Evolutionary conservation across 371 early-diverging fungal genomes (phyloP), one percentile per base, ranked within the genome.

Genomic region (Umbelopsis sp.): DNA sequence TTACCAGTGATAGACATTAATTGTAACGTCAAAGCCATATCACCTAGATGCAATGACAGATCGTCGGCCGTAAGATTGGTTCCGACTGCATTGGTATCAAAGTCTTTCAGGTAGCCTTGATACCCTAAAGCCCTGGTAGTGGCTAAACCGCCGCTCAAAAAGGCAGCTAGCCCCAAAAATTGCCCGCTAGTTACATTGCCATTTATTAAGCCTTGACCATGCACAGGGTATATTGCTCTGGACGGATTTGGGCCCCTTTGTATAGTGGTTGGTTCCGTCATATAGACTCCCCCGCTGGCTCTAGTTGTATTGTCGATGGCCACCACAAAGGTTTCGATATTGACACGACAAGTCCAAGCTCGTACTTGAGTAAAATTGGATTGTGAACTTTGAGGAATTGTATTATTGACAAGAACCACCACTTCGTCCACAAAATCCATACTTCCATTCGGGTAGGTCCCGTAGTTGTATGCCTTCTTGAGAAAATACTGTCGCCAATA

Each of bases 401-500:
- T 57, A 35, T 32, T 35, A 25, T 35, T 57, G 0, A 57, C 57
- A 12, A 57, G n/a, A 5, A 29, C 35, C 5, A 57, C 57, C 18
- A 57, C n/a, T 12, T 35, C 3, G 29, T 57, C 57, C 29, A 57
- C 57, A 57, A 25, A 57, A 35, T 57, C 57, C 18, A 18, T 16
- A 18, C 25, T 53, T 29, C 29, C 35, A 57, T 57, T 57, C 5
- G 29, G 29, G 35, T 57, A 57, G 16, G 57, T 35, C 3, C 57
- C 57, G 18, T 57, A 57, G 29, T 57, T 57, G 12, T 57, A 57
- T 11, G 57, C 35, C 29, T 57, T 57, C 35, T 57, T 57, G 7
- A 57, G n/a, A 57, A 57, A 57, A 12, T 57, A 57, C n/a, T 57
- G 57, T 5, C 14, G 11, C 57, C 57, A 57, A 12, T 57, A 57